Evolutionary conservation across 352 stramenopile species (phyloP), one percentile per base, ranked within the genome.

Genomic region (Phytophthora quininea): DNA sequence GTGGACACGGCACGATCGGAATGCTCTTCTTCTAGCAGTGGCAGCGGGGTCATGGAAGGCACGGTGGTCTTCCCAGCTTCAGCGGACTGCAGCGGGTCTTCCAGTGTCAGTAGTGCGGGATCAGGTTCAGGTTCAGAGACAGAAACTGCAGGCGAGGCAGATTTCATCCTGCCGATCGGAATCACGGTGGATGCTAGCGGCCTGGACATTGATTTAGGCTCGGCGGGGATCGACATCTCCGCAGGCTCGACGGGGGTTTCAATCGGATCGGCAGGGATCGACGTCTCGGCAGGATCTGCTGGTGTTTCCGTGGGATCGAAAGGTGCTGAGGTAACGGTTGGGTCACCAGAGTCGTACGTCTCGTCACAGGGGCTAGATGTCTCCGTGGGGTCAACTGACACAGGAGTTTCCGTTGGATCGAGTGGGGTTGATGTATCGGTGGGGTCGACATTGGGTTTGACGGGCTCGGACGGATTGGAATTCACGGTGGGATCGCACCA

Each of bases 41-140:
- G 43, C 15, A 49, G 43, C 9, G 43, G 14, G 4, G 19, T n/a
- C 9, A 49, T 49, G 43, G 43, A 49, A 0, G 42, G 68, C 12
- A 74, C 33, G 11, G 65, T 72, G 24, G 33, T 67, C 38, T 54
- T 74, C 33, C 55, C 55, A 27, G 58, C 58, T 15, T 64, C 47
- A 11, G 62, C 65, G 29, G 56, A 74, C 42, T 68, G 57, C 48
- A 74, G 51, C 24, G 46, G 56, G 35, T 57, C 54, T n/a, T 15
- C 14, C 10, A 72, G 47, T 66, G 55, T 71, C 19, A 64, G 51
- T 9, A 51, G 43, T 2, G 57, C 57, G 33, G n/a, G 19, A 42
- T 53, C 57, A 58, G 58, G 48, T 19, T 69, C 63, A 51, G 48
- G 12, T 10, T 61, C 40, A 14, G 50, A 37, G 40, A 53, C 19